These are phyloP conservation scores for Aegilops speltoides DNA, from an alignment of 176 grass and related monocot species.

Conservation along the genomic window DNA sequence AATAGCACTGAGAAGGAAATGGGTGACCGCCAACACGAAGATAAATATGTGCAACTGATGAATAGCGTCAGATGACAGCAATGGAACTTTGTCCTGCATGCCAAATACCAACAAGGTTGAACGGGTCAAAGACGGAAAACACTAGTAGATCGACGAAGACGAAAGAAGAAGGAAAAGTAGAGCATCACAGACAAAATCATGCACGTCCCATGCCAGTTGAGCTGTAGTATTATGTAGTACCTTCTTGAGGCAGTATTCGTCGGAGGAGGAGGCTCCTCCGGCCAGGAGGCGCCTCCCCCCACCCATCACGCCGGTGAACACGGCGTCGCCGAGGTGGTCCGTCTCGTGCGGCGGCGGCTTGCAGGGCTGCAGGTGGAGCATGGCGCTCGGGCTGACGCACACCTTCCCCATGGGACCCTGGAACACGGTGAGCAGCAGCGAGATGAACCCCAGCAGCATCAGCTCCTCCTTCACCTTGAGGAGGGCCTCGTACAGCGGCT, in stretches of 20 bases:
- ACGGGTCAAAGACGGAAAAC: not conserved
- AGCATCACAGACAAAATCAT: not conserved
- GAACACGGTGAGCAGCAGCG: constrained; percentile 68
- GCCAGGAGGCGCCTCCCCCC: constrained; percentile 51
- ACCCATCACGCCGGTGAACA: constrained; percentile 22
- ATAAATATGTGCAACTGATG: constrained; percentile 95
- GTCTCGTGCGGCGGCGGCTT: not conserved
- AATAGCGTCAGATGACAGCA: constrained; percentile 64
- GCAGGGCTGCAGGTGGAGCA: constrained; percentile 63
- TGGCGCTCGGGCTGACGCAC: constrained; percentile 41
- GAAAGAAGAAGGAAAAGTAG: not conserved
- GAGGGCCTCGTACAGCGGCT: constrained; percentile 69
- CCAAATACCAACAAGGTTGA: not conserved
- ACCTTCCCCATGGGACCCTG: constrained; percentile 52
- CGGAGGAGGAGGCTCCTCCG: constrained; percentile 9
- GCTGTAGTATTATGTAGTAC: constrained; percentile 1
- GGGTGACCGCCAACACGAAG: constrained; percentile 70
- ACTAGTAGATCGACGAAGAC: not conserved
- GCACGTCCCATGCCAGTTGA: not conserved
- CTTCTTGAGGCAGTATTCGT: constrained; percentile 46
- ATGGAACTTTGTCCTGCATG: constrained; percentile 61
- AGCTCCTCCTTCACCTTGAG: constrained; percentile 94
- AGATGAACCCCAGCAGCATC: constrained; percentile 92
- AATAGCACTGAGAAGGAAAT: constrained; percentile 70
- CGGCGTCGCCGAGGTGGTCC: constrained; percentile 23